Base-by-base conservation (phyloP, 768 basidiomycete genomes). In the Sarcodon aspratus region DNA sequence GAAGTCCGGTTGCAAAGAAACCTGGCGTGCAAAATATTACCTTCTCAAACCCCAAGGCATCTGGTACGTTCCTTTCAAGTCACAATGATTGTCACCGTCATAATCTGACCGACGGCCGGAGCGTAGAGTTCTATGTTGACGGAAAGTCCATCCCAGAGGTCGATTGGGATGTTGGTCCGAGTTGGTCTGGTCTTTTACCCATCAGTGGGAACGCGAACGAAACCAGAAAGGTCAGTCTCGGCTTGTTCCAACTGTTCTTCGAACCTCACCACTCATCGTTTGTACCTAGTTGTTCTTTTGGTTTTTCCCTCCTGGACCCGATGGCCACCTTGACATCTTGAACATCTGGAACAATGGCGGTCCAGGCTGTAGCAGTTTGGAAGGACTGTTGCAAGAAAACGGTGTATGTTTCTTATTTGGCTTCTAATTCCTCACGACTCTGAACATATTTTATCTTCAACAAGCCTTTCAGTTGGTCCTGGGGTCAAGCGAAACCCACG, bases 341-440 rank as follows among this genome's bases (percentile, higher is more conserved):
- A 80, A 87, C 33, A 83, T 86, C 62, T 87, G 85, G 84, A 83
- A 79, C 5, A 86, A 85, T 54, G 85, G 85, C n/a, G 84, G 85
- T 1, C 85, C 85, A 0, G 84, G 85, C 31, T 86, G 85, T 56
- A 85, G 82, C 9, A 82, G 83, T 1, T 66, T 87, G 0, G 78
- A 83, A 58, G 85, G 83, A 13, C 61, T 81, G 34, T 58, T 87
- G 3, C 80, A 86, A 59, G 85, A 87, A 58, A 85, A 85, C 53
- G 85, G 85, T 11, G 84, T 83, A 55, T 45, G 76, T 62, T 3
- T n/a, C n/a, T n/a, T n/a, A n/a, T n/a, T n/a, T 12, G 40, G 13
- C 15, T 13, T 11, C 13, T 11, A 11, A 13, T 13, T 42, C 13
- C 40, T 13, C 15, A 15, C 6, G 6, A 38, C 18, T 13, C 13